A percentile compares a stretch with the other conserved stretches of the same genome.
Evolutionary conservation across 2,329 filamentous ascomycete genomes (phyloP).

Genomic region (Penicillium sp.): DNA sequence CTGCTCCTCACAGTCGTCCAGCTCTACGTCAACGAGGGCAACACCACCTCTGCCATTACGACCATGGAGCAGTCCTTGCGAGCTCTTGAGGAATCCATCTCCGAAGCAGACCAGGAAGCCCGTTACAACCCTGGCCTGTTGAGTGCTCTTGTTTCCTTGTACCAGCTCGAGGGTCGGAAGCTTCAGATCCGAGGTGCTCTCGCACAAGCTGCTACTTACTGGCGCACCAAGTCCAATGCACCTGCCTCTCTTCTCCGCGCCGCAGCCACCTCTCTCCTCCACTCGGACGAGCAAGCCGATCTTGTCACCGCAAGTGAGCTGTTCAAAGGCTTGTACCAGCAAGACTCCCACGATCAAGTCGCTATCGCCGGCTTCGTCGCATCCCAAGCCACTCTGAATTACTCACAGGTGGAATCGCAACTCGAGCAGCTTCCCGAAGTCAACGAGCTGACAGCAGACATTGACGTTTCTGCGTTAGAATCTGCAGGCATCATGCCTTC

Average conservation of each 20-base stretch:
- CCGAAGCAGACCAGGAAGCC: constrained; percentile 57
- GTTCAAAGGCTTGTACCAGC: constrained; percentile 64
- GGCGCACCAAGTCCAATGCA: constrained; percentile 59
- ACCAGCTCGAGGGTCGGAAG: constrained; percentile 68
- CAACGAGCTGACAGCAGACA: constrained; percentile 37
- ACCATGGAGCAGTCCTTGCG: constrained; percentile 70
- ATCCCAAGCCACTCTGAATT: constrained; percentile 57
- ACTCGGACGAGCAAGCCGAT: constrained; percentile 65
- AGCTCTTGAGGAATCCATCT: constrained; percentile 58
- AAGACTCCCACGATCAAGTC: constrained; percentile 59
- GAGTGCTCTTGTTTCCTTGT: constrained; percentile 71
- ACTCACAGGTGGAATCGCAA: constrained; percentile 30
- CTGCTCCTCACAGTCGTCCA: constrained; percentile 74
- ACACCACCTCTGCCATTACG: constrained; percentile 66
- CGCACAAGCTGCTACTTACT: constrained; percentile 72
- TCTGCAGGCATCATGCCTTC: constrained; percentile 39
- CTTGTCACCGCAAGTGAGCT: constrained; percentile 66
- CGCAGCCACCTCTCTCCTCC: constrained; percentile 75
- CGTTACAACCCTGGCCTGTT: constrained; percentile 81
- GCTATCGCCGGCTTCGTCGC: constrained; percentile 81
- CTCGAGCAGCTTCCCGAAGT: constrained; percentile 36
- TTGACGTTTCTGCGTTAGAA: constrained; percentile 43
- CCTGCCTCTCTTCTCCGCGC: constrained; percentile 67
- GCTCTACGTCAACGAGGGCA: constrained; percentile 67
- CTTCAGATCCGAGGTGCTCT: constrained; percentile 66